phyloP scores from a whole-genome alignment of 176 grass and related monocot species.

The Oropetium thomaeum region DNA sequence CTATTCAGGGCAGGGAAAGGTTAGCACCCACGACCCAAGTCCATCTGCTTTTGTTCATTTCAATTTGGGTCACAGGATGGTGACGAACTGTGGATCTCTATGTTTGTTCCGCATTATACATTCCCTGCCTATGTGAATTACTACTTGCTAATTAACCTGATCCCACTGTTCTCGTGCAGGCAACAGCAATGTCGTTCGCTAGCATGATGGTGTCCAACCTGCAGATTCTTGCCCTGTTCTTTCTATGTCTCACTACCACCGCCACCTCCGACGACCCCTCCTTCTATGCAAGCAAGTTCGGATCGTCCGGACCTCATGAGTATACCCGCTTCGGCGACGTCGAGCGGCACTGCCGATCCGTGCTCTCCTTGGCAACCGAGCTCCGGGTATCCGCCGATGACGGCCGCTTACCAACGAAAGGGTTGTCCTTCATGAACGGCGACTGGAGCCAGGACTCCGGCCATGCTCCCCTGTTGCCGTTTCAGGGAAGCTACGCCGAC shows the following conservation, averaged over 20 bases:
- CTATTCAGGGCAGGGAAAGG: neutral
- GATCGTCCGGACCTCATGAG: conserved; percentile 11
- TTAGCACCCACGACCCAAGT: neutral
- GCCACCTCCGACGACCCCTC: neutral
- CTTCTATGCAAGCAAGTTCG: neutral
- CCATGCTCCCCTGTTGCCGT: conserved; percentile 43
- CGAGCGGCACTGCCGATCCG: conserved; percentile 24
- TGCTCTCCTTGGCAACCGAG: conserved; percentile 31
- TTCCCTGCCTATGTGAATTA: too few relatives aligned
- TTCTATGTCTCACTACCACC: conserved; percentile 1
- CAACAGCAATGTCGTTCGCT: neutral
- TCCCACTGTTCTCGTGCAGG: neutral
- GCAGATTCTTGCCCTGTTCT: neutral
- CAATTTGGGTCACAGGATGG: neutral
- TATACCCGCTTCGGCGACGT: conserved; percentile 42
- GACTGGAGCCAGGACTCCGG: conserved; percentile 39
- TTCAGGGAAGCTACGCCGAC: neutral
- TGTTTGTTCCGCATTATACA: neutral
- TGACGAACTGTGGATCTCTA: neutral
- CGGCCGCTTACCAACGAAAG: neutral
- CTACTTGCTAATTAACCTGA: too few relatives aligned
- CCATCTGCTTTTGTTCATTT: neutral
- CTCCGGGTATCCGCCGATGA: conserved; percentile 3
- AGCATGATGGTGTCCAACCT: neutral
- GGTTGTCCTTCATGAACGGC: conserved; percentile 48